Conservation (phyloP, 2,329 filamentous ascomycete species). For the Fusarium verticillioides region DNA sequence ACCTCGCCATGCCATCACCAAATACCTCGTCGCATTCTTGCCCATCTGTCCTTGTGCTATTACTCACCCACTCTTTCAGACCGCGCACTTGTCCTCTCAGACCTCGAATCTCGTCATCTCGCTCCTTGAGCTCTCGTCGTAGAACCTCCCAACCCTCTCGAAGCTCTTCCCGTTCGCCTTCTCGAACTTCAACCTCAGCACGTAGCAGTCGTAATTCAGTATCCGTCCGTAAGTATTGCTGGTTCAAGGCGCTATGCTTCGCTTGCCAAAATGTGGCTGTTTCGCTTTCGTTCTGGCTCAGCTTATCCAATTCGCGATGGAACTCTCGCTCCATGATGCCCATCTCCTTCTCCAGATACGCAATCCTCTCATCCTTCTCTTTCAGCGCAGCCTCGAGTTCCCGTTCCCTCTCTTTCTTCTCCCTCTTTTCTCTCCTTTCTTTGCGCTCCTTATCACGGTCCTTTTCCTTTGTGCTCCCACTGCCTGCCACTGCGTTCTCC, state of each 20-base stretch:
- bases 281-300: conserved; percentile 66
- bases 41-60: conserved; percentile 69
- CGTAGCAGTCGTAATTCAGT: conserved; percentile 63
- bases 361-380: conserved; percentile 64
- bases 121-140: conserved; percentile 56
- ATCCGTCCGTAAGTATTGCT: conserved; percentile 63
- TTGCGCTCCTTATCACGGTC: conserved; percentile 46
- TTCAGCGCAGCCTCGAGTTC: conserved; percentile 49
- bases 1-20: conserved; percentile 67
- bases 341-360: conserved; percentile 64
- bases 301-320: conserved; percentile 61
- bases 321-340: conserved; percentile 65
- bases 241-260: conserved; percentile 64
- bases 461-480: conserved; percentile 46
- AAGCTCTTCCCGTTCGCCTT: conserved; percentile 61
- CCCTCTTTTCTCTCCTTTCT: conserved; percentile 40
- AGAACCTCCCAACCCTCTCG: conserved; percentile 61
- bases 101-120: conserved; percentile 67
- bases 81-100: conserved; percentile 71
- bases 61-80: conserved; percentile 78
- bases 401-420: conserved; percentile 40
- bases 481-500: conserved; percentile 48
- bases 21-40: conserved; percentile 75
- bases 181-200: conserved; percentile 60
- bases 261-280: conserved; percentile 67